A percentile compares a stretch with the other conserved stretches of the same genome.
phyloP scores from a whole-genome alignment of 306 rosid species.

The Erythrophleum fordii region DNA sequence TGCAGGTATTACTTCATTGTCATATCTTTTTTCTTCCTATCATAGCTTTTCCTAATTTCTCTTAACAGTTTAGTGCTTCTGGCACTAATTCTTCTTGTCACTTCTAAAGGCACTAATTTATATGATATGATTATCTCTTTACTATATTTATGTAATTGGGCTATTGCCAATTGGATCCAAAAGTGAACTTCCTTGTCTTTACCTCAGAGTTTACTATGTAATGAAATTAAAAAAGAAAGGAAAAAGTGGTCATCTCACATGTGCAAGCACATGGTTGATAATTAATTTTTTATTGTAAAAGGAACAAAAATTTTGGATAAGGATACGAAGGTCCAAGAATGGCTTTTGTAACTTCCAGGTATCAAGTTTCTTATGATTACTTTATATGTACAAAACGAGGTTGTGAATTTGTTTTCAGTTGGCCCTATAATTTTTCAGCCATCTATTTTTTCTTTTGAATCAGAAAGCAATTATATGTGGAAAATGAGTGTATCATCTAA shows the following conservation, averaged over 20 bases:
- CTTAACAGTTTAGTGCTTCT: not conserved
- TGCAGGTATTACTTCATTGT: slow-evolving; percentile 57
- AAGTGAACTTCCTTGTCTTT: not conserved
- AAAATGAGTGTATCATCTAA: not conserved
- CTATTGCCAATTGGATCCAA: slow-evolving; percentile 10
- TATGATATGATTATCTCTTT: not conserved
- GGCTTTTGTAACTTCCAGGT: slow-evolving; percentile 17
- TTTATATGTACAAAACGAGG: slow-evolving; percentile 14
- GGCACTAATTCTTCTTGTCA: slow-evolving; percentile 20
- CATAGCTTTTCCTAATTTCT: slow-evolving; percentile 18
- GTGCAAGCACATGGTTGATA: not conserved
- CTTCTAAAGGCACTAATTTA: not conserved
- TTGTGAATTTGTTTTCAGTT: not conserved
- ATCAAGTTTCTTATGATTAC: not conserved
- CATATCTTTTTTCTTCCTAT: not conserved
- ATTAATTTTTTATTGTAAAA: slow-evolving; percentile 3
- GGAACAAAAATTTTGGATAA: slow-evolving; percentile 11
- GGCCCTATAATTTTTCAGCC: slow-evolving; percentile 22
- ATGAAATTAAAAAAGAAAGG: not conserved
- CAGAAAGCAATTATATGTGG: not conserved
- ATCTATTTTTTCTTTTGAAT: not conserved
- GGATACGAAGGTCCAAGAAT: slow-evolving; percentile 14
- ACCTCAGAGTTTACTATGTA: not conserved
- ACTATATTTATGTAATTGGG: not conserved
- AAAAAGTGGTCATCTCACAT: slow-evolving; percentile 10